These are phyloP conservation scores for Allium cepa DNA, from an alignment of 106 monocot genomes.

Conservation along the genomic window DNA sequence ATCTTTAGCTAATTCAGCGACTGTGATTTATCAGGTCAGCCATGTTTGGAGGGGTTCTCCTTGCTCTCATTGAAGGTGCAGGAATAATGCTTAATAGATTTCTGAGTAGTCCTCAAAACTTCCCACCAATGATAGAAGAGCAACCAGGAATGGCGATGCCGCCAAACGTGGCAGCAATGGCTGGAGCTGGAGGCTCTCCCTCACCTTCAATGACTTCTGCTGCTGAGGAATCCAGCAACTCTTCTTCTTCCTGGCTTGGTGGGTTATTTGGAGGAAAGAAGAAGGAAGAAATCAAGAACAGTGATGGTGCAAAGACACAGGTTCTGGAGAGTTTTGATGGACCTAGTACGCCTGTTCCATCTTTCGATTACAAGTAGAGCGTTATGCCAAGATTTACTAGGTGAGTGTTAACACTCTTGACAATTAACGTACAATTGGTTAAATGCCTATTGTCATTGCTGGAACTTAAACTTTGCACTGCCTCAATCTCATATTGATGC, in stretches of 20 bases:
- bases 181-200: slow-evolving; percentile 2
- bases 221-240: slow-evolving; percentile 5
- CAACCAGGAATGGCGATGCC: neutral
- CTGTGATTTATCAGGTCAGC: slow-evolving; percentile 14
- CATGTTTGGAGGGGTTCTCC: slow-evolving; percentile 19
- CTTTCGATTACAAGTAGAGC: slow-evolving; percentile 19
- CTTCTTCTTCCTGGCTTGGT: slow-evolving; percentile 23
- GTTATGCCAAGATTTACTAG: no score
- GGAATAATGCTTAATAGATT: slow-evolving; percentile 26
- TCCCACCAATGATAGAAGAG: slow-evolving; percentile 17
- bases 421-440: no score
- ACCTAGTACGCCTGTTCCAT: slow-evolving; percentile 16
- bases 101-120: slow-evolving; percentile 13
- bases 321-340: slow-evolving; percentile 24
- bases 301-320: slow-evolving; percentile 5
- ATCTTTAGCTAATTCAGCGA: no score
- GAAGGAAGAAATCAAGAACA: slow-evolving; percentile 4
- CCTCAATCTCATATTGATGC: no score
- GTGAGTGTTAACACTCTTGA: no score
- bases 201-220: neutral
- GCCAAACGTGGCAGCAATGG: slow-evolving; percentile 13
- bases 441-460: no score
- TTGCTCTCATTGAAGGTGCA: slow-evolving; percentile 20
- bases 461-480: no score
- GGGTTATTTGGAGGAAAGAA: slow-evolving; percentile 20